Base-by-base conservation (phyloP, 139 green algal genomes). In the Deuterostichococcus epilithicus region DNA sequence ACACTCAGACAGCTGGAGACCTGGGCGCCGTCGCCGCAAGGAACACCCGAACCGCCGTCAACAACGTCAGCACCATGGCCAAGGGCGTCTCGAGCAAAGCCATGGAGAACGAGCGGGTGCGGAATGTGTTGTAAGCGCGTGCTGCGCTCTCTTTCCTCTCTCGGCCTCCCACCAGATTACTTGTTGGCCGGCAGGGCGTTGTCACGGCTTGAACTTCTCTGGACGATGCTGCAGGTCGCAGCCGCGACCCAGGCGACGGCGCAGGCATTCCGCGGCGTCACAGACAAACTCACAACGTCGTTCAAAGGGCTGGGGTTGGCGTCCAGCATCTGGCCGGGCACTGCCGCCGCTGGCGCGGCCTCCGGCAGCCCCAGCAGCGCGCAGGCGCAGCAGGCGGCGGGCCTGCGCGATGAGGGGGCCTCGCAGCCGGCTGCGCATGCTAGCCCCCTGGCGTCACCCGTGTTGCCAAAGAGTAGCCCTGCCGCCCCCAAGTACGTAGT, bases 21-120 rank as follows among this genome's bases (percentile, higher is more conserved):
- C 30, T 37, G 63, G n/a, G 30, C 4, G 5, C 63, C 5, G 59
- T 32, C 10, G 59, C 59, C 10, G 59, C 59, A 68, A 5, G 5
- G 5, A 68, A 32, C 25, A 68, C 59, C 23, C 25, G 25, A 15
- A 37, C 28, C 3, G 30, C 67, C 18, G 71, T 71, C 65, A 67
- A 23, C 20, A 39, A 66, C 15, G 74, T 79, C 65, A 60, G 59
- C 30, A 73, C 30, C 6, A 42, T 42, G 1, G 65, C 65, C 38
- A 79, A 79, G 32, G 26, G 38, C 8, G 37, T 67, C n/a, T 73
- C 71, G 23, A 68, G 38, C 38, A 79, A 79, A 38, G 74, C 74
- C 1, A 32, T 79, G 6, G 74, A 79, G n/a, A 79, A 79, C 25
- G 74, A 79, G 65, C 23, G 45, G 74, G 74, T 79, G 69, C 52